Base-by-base conservation (phyloP, 176 grass and related monocot species). In the Carex pumila region DNA sequence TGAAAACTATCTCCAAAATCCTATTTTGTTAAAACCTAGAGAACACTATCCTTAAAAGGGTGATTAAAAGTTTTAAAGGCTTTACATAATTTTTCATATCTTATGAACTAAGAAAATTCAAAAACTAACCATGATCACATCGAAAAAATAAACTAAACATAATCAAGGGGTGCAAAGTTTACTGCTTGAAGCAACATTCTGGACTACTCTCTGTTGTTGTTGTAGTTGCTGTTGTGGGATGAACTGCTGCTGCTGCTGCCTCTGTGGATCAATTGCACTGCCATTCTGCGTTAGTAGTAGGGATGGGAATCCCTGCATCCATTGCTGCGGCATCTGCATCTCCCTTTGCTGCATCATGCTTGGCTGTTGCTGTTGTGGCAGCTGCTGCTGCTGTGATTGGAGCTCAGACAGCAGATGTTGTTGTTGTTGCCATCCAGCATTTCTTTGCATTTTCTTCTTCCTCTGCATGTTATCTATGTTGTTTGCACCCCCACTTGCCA, bases 141-240 rank as follows among this genome's bases (percentile, higher is more conserved):
- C 52, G 29, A 49, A 64, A 62, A 65, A 41, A 50, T 41, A 3
- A 64, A 64, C 37, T 3, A 62, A 59, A 71, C 39, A 80, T 80
- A 80, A 76, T 71, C 78, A 22, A 62, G 22, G 18, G 55, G 7
- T 86, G 57, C 11, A 71, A 56, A 87, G 87, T 89, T 92, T 95
- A 93, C 96, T 87, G 74, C 93, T 98, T 78, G 96, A 95, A 59
- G 95, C 93, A 79, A 92, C 92, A 79, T 98, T 91, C 85, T 85
- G 92, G 85, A 84, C 84, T 19, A 71, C 87, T 68, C 89, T 88
- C 55, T 71, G 88, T 58, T 87, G 58, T 67, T 92, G 73, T 55
- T 15, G 73, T 57, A 53, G 62, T 66, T 69, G 81, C 81, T 82
- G 80, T 32, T 82, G 79, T 14, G 37, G 89, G 57, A 93, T 80